phyloP scores from a whole-genome alignment of 176 grass and related monocot species.

The Cenchrus purpureus region DNA sequence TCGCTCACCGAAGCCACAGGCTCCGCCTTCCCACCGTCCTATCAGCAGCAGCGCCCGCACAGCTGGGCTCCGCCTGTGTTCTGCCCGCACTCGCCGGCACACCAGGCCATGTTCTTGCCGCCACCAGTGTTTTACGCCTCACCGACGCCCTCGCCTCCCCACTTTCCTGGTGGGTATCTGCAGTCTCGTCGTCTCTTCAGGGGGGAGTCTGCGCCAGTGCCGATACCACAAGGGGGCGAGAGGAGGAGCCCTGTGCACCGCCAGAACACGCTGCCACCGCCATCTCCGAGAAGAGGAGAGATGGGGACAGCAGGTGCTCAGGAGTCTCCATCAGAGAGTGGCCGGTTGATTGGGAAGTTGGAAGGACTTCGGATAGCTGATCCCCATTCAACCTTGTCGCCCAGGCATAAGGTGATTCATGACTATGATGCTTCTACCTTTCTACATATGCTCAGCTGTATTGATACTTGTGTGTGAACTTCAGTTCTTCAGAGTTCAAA shows the following conservation, averaged over 20 bases:
- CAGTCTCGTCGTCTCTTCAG: constrained; percentile 45
- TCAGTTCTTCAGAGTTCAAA: neutral
- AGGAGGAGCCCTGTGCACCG: constrained; percentile 58
- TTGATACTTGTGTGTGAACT: neutral
- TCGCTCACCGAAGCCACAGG: constrained; percentile 61
- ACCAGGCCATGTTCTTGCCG: constrained; percentile 65
- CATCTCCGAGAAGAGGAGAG: constrained; percentile 64
- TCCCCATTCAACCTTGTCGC: constrained; percentile 42
- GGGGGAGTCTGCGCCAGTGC: constrained; percentile 58
- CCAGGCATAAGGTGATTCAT: constrained; percentile 70
- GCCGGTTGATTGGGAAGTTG: constrained; percentile 56
- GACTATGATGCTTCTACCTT: neutral
- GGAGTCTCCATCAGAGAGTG: constrained; percentile 63
- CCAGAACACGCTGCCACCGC: constrained; percentile 63
- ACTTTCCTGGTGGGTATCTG: constrained; percentile 50
- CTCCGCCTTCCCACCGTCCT: constrained; percentile 42
- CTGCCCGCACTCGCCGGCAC: constrained; percentile 42
- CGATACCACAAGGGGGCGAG: constrained; percentile 53
- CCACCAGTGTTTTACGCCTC: constrained; percentile 56
- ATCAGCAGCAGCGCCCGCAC: constrained; percentile 60
- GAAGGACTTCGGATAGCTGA: constrained; percentile 34
- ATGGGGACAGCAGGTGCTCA: constrained; percentile 33
- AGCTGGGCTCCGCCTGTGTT: constrained; percentile 61
- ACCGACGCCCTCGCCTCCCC: constrained; percentile 77
- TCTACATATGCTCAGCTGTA: neutral